Evolutionary conservation across 257 asterid genomes (phyloP), one percentile per base, ranked within the genome.

Genomic region (Ilex asprella): DNA sequence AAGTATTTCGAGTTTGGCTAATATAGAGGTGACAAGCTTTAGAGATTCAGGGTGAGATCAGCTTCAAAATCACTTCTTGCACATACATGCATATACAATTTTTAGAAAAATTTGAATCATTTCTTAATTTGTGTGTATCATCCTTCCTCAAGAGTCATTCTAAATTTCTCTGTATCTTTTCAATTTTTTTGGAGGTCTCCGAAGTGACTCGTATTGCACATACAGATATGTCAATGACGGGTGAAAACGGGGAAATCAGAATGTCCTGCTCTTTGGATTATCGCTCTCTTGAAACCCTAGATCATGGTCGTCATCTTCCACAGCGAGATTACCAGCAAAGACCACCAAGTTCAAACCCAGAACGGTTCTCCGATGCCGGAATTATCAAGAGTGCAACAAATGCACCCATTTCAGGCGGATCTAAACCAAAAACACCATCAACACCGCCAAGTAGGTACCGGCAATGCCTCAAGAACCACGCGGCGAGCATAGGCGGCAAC

Each of bases 401-500:
- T 50, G 55, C 16, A 11, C 55, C 55, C 6, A 79, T 52, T 67
- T 62, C 76, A 54, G 76, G 79, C 30, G 87, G 89, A 66, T 78
- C 90, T 70, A 76, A 62, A 30, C 59, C 83, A 39, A 79, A 63
- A 64, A 44, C 70, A 5, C 76, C 82, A 14, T 6, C 72, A 11
- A 15, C 16, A 49, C 9, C 9, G 9, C 7, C 55, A 30, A 62
- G 66, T 51, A 77, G 65, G 70, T 91, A 91, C 83, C 83, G 87
- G 1, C 97, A 88, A 61, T 91, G 98, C 64, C 70, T 81, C 12
- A 91, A 88, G 78, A 91, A 91, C 72, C 98, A 91, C 68, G 98
- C 98, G 14, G 98, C 97, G 30, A 80, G 55, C 59, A 76, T 80
- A 39, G 98, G 98, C 49, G 95, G 95, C n/a, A 81, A 74, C 69